Base-by-base conservation (phyloP, 768 basidiomycete species). In the Auriscalpium vulgare region DNA sequence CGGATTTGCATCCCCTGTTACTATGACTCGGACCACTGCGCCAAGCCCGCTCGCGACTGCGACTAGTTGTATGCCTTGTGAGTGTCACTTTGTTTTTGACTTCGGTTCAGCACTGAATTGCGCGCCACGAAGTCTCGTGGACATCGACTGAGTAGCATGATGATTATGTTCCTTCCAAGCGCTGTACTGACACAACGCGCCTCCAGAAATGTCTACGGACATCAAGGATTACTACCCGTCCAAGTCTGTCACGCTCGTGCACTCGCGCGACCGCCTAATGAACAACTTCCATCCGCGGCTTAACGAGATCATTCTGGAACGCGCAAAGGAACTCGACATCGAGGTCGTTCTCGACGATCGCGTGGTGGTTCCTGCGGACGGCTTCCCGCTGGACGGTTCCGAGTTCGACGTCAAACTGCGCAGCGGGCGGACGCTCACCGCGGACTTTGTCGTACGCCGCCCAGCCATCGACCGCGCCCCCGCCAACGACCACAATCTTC, bases 401-500 rank as follows among this genome's bases (percentile, higher is more conserved):
- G 59, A 55, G 2, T 57, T 61, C 8, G 55, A 58, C n/a, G 58
- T 68, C 37, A 53, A 54, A 37, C 57, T 64, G 19, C 17, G 49
- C 36, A 59, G 62, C 16, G 67, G 65, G 29, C 34, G 50, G 14
- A 23, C 8, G 10, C 16, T 68, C 10, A 36, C 45, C 17, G 64
- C 64, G 3, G 65, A 68, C 50, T 60, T 63, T 13, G 60, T 59
- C 19, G 64, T 65, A 50, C 21, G 59, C 51, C 21, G 5, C 34
- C 21, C 14, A 13, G 1, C 29, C 45, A 10, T 13, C 74, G 8
- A 72, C 69, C 9, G 74, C 69, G 3, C 74, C 74, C 36, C 69
- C 73, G 13, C 74, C 74, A 19, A 73, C 53, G 19, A 75, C 61
- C 34, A 72, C 66, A 13, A 74, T 59, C 40, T 66, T 65, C 29